Evolutionary conservation across 441 rosid species (phyloP).

Genomic region (Mallotus japonicus): DNA sequence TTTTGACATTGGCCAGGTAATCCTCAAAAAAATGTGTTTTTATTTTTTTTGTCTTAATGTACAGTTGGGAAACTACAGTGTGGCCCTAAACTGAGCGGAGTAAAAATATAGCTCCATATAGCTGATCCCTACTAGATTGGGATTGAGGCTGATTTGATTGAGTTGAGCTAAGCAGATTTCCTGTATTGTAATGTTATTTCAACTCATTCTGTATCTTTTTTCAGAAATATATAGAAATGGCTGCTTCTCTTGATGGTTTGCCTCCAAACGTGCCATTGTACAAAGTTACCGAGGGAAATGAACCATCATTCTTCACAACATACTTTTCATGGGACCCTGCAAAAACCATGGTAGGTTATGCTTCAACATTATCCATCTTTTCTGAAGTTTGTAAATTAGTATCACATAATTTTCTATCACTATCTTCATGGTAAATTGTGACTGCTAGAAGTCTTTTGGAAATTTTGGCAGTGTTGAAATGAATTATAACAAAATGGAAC

Average conservation of each 20-base stretch:
- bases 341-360: constrained; percentile 66
- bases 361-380: constrained; percentile 20
- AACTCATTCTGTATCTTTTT: constrained; percentile 32
- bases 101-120: neutral
- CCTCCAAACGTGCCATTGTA: constrained; percentile 80
- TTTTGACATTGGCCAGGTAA: constrained; percentile 92
- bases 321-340: constrained; percentile 87
- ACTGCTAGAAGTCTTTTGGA: neutral
- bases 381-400: constrained; percentile 12
- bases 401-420: neutral
- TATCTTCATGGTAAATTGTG: constrained; percentile 10
- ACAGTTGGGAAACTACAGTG: neutral
- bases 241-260: constrained; percentile 76
- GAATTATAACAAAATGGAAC: neutral
- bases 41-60: neutral
- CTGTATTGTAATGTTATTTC: constrained; percentile 7
- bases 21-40: constrained; percentile 14
- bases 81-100: neutral
- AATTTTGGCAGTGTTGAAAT: neutral
- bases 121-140: neutral
- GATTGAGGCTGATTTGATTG: neutral
- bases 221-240: constrained; percentile 82
- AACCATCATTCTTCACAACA: constrained; percentile 88
- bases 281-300: constrained; percentile 93
- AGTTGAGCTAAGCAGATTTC: constrained; percentile 13